Evolutionary conservation across 1,284 basidiomycete species (phyloP).

Genomic region (Malassezia japonica): DNA sequence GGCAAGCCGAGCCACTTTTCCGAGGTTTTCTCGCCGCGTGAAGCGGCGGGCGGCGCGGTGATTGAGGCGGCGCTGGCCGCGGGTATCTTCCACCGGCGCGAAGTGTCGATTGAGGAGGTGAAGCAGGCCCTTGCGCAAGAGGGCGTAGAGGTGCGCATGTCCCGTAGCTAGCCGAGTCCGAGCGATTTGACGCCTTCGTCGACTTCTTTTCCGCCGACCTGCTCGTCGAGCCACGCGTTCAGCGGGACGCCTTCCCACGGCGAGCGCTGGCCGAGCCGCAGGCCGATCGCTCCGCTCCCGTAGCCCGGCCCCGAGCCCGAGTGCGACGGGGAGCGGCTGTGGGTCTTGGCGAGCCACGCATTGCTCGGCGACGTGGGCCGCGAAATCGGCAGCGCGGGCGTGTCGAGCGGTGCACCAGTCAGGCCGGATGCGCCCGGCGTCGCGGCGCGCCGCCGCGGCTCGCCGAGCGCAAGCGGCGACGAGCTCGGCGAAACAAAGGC

Average conservation of each 20-base stretch:
- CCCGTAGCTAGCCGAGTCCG: conserved; percentile 12
- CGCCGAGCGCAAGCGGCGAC: conserved; percentile 13
- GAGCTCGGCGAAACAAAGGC: conserved; percentile 12
- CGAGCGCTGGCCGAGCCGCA: conserved; percentile 7
- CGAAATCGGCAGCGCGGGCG: neutral
- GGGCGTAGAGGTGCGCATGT: conserved; percentile 29
- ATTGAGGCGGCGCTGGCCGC: conserved; percentile 92
- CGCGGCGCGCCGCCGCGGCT: neutral
- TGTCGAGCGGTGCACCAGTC: neutral
- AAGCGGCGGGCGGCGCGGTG: conserved; percentile 22
- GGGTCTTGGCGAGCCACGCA: neutral
- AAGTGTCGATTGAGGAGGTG: conserved; percentile 58
- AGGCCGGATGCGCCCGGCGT: neutral
- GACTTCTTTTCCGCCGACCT: conserved; percentile 20
- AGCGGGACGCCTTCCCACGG: conserved; percentile 1
- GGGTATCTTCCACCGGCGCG: conserved; percentile 88
- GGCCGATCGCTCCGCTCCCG: conserved; percentile 14
- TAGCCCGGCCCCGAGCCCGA: conserved; percentile 17
- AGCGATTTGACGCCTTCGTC: conserved; percentile 23
- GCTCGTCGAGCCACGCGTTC: conserved; percentile 20
- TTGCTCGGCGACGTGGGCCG: neutral
- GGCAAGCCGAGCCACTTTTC: conserved; percentile 73
- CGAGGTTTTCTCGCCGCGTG: conserved; percentile 54
- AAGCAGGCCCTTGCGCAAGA: conserved; percentile 42
- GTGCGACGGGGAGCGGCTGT: conserved; percentile 1